Evolutionary conservation across 176 grass and related monocot species (phyloP), one percentile per base, ranked within the genome.

Genomic region (Eleusine coracana): DNA sequence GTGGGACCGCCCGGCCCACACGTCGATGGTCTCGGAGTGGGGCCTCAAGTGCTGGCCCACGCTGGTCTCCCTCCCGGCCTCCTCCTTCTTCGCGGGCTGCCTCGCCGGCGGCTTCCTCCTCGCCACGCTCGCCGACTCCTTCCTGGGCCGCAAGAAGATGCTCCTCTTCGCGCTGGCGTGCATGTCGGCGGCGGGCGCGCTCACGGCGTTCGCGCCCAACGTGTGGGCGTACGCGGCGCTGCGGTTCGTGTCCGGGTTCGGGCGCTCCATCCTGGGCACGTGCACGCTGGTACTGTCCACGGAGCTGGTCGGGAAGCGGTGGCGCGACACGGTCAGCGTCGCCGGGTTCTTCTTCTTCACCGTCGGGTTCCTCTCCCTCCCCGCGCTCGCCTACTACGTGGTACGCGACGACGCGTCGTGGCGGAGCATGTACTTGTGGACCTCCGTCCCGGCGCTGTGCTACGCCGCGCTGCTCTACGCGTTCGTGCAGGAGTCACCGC

Each of bases 81-180:
- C 96, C 21, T 81, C 90, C 2, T 98, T 93, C 86, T 98, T 98
- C 69, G 84, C 81, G 41, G 96, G 96, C 27, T 91, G 96, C 66
- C 86, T 98, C 20, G 46, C 86, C 60, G 96, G 96, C 13, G 95
- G 96, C 2, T 84, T 98, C 79, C 70, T 93, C 18, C 71, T 98
- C 34, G 88, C 92, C 1, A 95, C 96, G 51, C 86, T 98, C 23
- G 96, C 96, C 1, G 96, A 98, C 79, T 88, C 96, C 5, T 21
- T 84, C 44, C 84, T 98, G 6, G 95, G 95, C 21, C 92, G 95
- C 49, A 89, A 82, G 85, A 95, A 85, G 87, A 89, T 95, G 88
- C 90, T 98, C 1, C 80, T 93, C 3, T 6, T 76, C 20, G 93
- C 87, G 16, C 74, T 87, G 18, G 66, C 86, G 60, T 12, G 76